These are phyloP conservation scores for Alternaria consortialis DNA, from an alignment of 2,329 filamentous ascomycete genomes.

Conservation along the genomic window DNA sequence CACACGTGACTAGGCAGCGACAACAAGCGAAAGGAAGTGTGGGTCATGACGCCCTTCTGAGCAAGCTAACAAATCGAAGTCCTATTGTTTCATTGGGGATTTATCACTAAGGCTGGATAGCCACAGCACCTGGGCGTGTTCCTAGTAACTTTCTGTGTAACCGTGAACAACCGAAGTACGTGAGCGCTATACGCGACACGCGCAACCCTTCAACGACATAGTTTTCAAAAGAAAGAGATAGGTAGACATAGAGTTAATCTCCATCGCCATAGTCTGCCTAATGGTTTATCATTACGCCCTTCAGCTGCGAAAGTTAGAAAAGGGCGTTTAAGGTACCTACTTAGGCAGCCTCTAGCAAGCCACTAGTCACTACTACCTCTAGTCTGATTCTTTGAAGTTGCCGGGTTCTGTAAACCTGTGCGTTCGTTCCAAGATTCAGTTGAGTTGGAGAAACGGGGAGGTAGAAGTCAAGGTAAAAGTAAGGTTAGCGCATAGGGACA, in stretches of 20 bases:
- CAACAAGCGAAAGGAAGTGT: background rate
- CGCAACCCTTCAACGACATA: no score
- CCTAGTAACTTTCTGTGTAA: no score
- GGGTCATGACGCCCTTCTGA: background rate
- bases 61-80: background rate
- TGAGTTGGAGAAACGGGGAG: background rate
- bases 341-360: background rate
- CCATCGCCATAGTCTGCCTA: background rate
- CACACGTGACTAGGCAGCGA: slow-evolving; percentile 2
- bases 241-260: background rate
- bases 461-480: background rate
- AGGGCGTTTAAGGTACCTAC: background rate
- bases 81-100: background rate
- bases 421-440: no score
- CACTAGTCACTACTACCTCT: background rate
- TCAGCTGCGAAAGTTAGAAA: background rate
- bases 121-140: no score
- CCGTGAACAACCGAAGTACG: no score
- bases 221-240: no score
- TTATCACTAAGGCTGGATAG: no score
- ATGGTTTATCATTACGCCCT: background rate
- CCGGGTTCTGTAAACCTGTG: no score
- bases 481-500: background rate
- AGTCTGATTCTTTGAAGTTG: background rate
- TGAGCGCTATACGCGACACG: no score